Evolutionary conservation across 768 basidiomycete species (phyloP).

Genomic region (Daedaleopsis nitida): DNA sequence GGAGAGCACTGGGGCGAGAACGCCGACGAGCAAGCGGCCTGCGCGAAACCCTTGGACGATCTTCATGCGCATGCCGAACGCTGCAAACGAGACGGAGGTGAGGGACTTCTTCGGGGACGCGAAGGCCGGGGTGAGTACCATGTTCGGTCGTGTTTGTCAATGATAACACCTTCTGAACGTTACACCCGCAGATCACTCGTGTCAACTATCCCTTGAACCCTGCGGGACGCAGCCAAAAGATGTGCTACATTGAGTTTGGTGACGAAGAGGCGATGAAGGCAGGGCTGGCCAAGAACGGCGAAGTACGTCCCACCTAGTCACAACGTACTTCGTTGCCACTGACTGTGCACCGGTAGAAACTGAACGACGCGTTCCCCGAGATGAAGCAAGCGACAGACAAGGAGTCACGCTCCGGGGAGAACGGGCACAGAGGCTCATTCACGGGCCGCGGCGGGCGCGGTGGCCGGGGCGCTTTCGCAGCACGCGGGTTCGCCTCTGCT

Average conservation of each 20-base stretch:
- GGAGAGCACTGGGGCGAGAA: slow-evolving; percentile 65
- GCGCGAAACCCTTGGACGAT: slow-evolving; percentile 82
- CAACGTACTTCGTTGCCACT: not conserved
- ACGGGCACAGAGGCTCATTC: slow-evolving; percentile 19
- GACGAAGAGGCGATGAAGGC: slow-evolving; percentile 85
- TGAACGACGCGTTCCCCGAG: slow-evolving; percentile 66
- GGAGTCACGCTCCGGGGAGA: slow-evolving; percentile 34
- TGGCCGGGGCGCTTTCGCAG: slow-evolving; percentile 58
- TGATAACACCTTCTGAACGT: not conserved
- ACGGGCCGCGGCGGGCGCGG: slow-evolving; percentile 48
- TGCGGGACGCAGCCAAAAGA: slow-evolving; percentile 51
- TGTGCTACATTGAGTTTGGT: slow-evolving; percentile 89
- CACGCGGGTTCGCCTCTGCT: slow-evolving; percentile 67
- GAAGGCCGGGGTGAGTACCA: slow-evolving; percentile 57
- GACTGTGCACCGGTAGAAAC: slow-evolving; percentile 47
- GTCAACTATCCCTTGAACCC: slow-evolving; percentile 58
- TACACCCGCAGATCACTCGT: slow-evolving; percentile 57
- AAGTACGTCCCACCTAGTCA: slow-evolving; percentile 45
- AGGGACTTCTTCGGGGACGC: slow-evolving; percentile 78
- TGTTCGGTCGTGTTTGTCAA: not conserved
- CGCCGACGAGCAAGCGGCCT: slow-evolving; percentile 67
- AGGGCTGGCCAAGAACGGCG: slow-evolving; percentile 73
- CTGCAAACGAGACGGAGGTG: slow-evolving; percentile 63
- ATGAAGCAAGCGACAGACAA: slow-evolving; percentile 73
- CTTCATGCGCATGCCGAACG: slow-evolving; percentile 67